Base-by-base conservation (phyloP, 2,329 filamentous ascomycete species). In the Hirsutella thompsonii region DNA sequence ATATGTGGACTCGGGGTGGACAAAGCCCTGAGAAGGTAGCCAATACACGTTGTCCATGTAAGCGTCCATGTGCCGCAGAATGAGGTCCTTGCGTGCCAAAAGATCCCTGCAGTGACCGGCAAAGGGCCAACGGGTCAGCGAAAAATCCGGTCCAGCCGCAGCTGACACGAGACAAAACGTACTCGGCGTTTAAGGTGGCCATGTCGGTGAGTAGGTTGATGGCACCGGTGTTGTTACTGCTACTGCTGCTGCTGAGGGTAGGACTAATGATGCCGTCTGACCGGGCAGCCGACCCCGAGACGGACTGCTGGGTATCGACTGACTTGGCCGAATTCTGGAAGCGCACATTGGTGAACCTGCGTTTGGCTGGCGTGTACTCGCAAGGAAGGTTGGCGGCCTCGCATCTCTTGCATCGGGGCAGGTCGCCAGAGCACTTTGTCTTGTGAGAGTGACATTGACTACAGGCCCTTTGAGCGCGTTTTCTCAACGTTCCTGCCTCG, bases 391-490 rank as follows among this genome's bases (percentile, higher is more conserved):
- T 52, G 23, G 50, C 49, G 2, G 45, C 45, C 36, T 60, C 55
- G 46, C 63, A 67, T 41, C 63, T 52, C 45, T 58, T 56, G 45
- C 63, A 67, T 21, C 50, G 51, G 5, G 63, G 63, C 36, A 62
- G 42, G 38, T 65, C 62, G 18, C 63, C 61, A 1, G 62, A 64
- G 44, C 63, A 67, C 44, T 64, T 65, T 2, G 62, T 65, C 48
- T 67, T 67, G 48, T 65, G 62, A 3, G 55, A 43, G 45, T 66
- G 63, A 26, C 63, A 67, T 39, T 64, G 55, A 20, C 52, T 56
- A 46, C 63, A 67, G n/a, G 63, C 63, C 38, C 61, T 49, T 41
- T 66, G 63, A 4, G 63, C 63, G 29, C 63, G 57, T 42, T 63
- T 65, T 20, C 63, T 55, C 23, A 60, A 39, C 5, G 62, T 66